phyloP scores from a whole-genome alignment of 805 yeast genomes.

The Lipomyces sp. region DNA sequence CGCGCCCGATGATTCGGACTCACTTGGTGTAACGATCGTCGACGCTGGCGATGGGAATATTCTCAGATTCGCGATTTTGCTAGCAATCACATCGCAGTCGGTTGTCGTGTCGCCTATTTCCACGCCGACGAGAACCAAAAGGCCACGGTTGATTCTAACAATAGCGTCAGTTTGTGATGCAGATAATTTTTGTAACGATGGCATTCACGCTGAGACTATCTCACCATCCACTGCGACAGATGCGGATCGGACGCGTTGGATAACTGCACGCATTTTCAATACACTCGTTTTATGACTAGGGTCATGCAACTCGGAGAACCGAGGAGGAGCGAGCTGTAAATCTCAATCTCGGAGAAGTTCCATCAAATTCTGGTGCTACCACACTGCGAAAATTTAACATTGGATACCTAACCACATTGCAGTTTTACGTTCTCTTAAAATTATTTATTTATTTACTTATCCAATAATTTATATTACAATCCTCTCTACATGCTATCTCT shows the following conservation, averaged over 20 bases:
- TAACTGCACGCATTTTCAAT: constrained; percentile 75
- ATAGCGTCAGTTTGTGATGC: constrained; percentile 1
- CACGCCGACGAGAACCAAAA: constrained; percentile 83
- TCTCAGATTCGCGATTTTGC: constrained; percentile 66
- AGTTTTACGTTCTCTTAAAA: too few species aligned
- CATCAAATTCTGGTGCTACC: too few species aligned
- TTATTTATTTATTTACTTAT: too few species aligned
- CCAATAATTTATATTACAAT: too few species aligned
- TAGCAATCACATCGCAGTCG: constrained; percentile 71
- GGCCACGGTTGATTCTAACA: constrained; percentile 63
- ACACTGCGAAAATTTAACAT: too few species aligned
- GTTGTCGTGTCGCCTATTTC: constrained; percentile 74
- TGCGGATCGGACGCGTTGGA: constrained; percentile 87
- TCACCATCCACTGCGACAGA: constrained; percentile 80
- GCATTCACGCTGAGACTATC: constrained; percentile 64
- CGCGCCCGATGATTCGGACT: constrained; percentile 34
- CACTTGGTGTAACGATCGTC: constrained; percentile 53
- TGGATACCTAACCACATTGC: too few species aligned
- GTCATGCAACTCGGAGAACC: too few species aligned
- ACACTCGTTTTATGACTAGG: not conserved
- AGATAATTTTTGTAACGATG: not conserved
- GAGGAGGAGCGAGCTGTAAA: too few species aligned
- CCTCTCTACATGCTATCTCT: too few species aligned
- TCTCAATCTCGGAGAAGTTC: too few species aligned
- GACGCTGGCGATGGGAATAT: constrained; percentile 61